Evolutionary conservation across 495 filamentous ascomycete species (phyloP), one percentile per base, ranked within the genome.

Genomic region (Penicillium canariense): DNA sequence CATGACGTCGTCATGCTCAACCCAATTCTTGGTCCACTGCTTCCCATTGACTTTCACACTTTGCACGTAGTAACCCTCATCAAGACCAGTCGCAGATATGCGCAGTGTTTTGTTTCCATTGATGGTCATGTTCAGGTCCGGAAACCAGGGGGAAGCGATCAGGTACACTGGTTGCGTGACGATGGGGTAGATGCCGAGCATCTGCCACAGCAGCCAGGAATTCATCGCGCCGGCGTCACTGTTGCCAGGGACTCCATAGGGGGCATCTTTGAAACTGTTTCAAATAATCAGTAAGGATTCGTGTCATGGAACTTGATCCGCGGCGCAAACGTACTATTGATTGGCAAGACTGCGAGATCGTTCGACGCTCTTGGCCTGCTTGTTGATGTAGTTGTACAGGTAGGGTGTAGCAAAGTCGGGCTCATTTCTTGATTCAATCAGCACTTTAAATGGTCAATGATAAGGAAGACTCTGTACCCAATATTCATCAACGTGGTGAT

Each of bases 171-270:
- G 82, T 61, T 86, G 82, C 1, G 80, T 83, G 6, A 80, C 83
- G 18, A 88, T 72, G 0, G 85, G 86, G 60, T 86, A 88, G 14
- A 88, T 77, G 0, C 85, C 85, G n/a, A 88, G 72, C 73, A 87
- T 84, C 49, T 82, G 83, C 85, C 84, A 88, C 20, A 88, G 60
- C 12, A 87, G 70, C 81, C 83, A 88, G 12, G 76, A 79, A 63
- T 88, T 83, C 83, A 88, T 87, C 8, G 86, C 84, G 15, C 84
- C 85, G 1, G 85, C 85, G 56, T 88, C 84, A 42, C 77, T 83
- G 65, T 88, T 88, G 0, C 86, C 85, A 1, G 85, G 86, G 1
- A 88, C 67, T 0, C 86, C 85, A 27, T 68, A 68, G 1, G 68
- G 59, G 6, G 77, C 73, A 42, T 72, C 69, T 23, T 69, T 61